A percentile compares a stretch with the other conserved stretches of the same genome.
Conservation (phyloP, 179 eudicot species). For the Carnegiea gigantea region DNA sequence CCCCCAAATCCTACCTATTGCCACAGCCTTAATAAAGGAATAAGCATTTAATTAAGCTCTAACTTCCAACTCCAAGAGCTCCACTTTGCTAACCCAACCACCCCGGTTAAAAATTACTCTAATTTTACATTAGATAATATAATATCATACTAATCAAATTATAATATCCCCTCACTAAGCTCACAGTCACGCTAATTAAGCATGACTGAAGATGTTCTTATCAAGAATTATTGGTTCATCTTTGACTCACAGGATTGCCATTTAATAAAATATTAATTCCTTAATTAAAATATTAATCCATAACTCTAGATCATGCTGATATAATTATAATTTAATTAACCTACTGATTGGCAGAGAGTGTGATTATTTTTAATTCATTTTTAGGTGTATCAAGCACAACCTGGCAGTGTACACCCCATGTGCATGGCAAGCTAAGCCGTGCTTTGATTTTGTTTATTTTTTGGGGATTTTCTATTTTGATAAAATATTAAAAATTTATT, state of each 20-base stretch:
- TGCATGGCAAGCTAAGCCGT: slow-evolving; percentile 12
- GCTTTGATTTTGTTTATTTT: neutral
- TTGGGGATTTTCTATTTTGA: neutral
- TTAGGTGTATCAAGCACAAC: neutral
- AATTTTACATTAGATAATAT: neutral
- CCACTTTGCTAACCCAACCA: neutral
- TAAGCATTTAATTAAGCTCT: neutral
- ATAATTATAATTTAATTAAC: neutral
- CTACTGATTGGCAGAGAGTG: neutral
- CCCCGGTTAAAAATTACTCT: neutral
- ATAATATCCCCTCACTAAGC: neutral
- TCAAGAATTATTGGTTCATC: slow-evolving; percentile 7
- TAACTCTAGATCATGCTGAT: neutral
- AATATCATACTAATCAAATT: neutral
- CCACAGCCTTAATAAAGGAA: too few species aligned
- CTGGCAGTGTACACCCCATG: neutral
- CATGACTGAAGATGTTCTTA: slow-evolving; percentile 20
- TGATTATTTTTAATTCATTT: neutral
- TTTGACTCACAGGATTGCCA: slow-evolving; percentile 9
- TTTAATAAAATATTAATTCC: neutral
- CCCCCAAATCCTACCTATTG: neutral
- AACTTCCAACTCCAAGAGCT: neutral
- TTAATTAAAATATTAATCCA: neutral
- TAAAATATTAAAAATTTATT: neutral
- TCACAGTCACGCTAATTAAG: neutral